Evolutionary conservation across 1,284 basidiomycete genomes (phyloP).

Genomic region (Heterobasidion irregulare): DNA sequence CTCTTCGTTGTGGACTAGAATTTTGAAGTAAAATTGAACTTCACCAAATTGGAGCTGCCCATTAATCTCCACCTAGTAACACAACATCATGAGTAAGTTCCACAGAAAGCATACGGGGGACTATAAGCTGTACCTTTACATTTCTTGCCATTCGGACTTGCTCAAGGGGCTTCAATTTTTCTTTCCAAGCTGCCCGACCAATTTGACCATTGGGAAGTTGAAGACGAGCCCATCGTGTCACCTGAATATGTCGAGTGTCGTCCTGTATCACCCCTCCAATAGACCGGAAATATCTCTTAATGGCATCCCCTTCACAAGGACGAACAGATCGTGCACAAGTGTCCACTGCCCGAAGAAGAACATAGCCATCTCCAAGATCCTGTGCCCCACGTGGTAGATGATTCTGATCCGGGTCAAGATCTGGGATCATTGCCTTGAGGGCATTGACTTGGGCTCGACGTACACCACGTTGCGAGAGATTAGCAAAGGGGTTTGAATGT

Average conservation of each 20-base stretch:
- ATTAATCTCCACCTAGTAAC: slow-evolving; percentile 6
- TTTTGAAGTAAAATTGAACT: neutral
- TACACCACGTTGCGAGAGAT: slow-evolving; percentile 13
- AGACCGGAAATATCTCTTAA: neutral
- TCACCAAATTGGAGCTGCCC: slow-evolving; percentile 12
- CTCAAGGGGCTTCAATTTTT: slow-evolving; percentile 6
- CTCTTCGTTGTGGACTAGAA: neutral
- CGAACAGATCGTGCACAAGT: neutral
- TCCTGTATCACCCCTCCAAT: neutral
- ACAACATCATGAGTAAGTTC: too few relatives aligned
- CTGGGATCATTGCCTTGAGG: slow-evolving; percentile 12
- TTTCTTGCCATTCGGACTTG: slow-evolving; percentile 14
- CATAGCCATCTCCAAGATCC: slow-evolving; percentile 7
- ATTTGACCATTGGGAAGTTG: slow-evolving; percentile 21
- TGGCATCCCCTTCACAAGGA: neutral
- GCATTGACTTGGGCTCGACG: slow-evolving; percentile 11
- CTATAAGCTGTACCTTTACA: slow-evolving; percentile 12
- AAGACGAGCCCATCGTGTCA: slow-evolving; percentile 18
- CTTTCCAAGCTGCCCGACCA: slow-evolving; percentile 18
- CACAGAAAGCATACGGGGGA: too few relatives aligned
- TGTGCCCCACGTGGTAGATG: neutral
- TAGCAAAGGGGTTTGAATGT: slow-evolving; percentile 15
- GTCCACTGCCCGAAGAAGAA: slow-evolving; percentile 9
- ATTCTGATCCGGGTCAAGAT: slow-evolving; percentile 1
- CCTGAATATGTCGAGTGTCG: neutral